These are phyloP conservation scores for Cytospora schulzeri DNA, from an alignment of 2,329 filamentous ascomycete species.

Conservation along the genomic window DNA sequence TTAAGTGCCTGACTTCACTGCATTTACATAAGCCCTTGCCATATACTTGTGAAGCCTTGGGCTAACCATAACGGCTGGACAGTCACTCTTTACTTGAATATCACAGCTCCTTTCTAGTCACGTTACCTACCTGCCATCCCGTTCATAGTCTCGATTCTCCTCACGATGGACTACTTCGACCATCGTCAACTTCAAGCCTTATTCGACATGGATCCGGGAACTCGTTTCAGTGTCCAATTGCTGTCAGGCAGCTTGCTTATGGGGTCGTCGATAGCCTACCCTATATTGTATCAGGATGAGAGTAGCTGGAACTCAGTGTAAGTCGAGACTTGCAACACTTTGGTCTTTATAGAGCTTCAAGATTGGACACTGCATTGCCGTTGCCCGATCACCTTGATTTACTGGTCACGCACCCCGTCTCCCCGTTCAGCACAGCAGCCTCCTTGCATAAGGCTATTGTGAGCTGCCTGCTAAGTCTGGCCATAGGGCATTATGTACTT, in stretches of 20 bases:
- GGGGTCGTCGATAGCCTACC: conserved; percentile 12
- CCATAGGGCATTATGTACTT: conserved; percentile 4
- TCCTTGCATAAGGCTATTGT: not conserved
- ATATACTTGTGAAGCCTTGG: not conserved
- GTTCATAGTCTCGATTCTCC: not conserved
- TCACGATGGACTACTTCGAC: not conserved
- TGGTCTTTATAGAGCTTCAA: not conserved
- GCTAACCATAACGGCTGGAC: not conserved
- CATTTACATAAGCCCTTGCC: no score
- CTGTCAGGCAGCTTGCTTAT: conserved; percentile 2
- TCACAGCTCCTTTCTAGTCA: not conserved
- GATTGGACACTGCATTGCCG: not conserved
- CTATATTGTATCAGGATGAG: not conserved
- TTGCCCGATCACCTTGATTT: not conserved
- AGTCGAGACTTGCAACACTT: not conserved
- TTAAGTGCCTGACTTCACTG: not conserved
- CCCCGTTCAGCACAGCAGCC: no score
- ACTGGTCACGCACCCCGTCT: not conserved
- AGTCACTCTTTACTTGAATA: not conserved
- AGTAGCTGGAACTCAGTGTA: conserved; percentile 3
- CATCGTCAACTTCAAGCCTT: not conserved
- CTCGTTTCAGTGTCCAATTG: not conserved
- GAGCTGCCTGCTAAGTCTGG: not conserved
- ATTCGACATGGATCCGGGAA: not conserved
- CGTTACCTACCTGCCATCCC: not conserved